Conservation (phyloP, 1,284 basidiomycete species). For the Sporisorium exsertum region DNA sequence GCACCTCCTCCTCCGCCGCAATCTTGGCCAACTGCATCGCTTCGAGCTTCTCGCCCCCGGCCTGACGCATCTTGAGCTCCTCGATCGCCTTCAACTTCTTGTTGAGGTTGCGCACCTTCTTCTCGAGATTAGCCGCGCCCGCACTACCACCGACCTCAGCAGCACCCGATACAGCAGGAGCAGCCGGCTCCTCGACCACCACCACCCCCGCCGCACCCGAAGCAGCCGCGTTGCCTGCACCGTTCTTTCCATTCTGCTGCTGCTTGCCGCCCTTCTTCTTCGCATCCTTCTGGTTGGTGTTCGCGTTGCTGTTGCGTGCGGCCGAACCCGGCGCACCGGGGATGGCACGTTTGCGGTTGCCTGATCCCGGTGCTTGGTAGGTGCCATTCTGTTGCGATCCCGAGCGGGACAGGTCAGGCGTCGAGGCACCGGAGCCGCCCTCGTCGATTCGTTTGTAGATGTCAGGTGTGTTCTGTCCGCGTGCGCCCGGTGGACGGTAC, state of each 20-base stretch:
- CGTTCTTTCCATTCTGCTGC: constrained; percentile 47
- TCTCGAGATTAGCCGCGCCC: constrained; percentile 64
- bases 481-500: constrained; percentile 74
- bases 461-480: constrained; percentile 84
- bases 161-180: constrained; percentile 26
- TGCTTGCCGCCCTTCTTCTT: constrained; percentile 50
- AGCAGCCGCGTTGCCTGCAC: constrained; percentile 7
- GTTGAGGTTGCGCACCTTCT: constrained; percentile 79
- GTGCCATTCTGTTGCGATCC: constrained; percentile 41
- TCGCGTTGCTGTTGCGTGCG: constrained; percentile 16
- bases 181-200: constrained; percentile 15
- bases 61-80: constrained; percentile 89
- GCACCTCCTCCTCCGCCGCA: constrained; percentile 84
- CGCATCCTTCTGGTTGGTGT: constrained; percentile 22
- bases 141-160: constrained; percentile 56
- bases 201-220: constrained; percentile 8
- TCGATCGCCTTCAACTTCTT: constrained; percentile 96
- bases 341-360: constrained; percentile 45
- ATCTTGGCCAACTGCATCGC: constrained; percentile 96
- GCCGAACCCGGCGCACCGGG: constrained; percentile 56
- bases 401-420: constrained; percentile 35
- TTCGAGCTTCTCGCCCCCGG: constrained; percentile 87
- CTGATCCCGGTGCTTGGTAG: constrained; percentile 51
- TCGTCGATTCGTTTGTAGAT: constrained; percentile 91
- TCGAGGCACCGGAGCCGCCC: constrained; percentile 70